These are phyloP conservation scores for Wickerhamomyces sydowiorum DNA, from an alignment of 805 yeast genomes.

Conservation along the genomic window DNA sequence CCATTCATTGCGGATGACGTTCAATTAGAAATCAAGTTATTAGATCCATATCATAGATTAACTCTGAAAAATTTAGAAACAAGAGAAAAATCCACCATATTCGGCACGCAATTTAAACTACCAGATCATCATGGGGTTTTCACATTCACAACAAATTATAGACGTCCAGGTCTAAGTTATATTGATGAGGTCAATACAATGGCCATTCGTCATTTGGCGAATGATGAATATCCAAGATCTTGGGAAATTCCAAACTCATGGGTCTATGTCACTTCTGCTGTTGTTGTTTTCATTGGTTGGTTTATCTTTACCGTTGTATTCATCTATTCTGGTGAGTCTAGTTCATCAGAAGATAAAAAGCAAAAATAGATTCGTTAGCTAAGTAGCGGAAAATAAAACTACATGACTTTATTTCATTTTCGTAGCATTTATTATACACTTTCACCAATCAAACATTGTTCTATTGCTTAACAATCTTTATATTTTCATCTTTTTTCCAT, in stretches of 20 bases:
- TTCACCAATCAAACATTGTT: background rate
- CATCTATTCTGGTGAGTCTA: constrained; percentile 22
- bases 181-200: constrained; percentile 62
- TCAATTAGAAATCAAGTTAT: constrained; percentile 82
- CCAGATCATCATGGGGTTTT: constrained; percentile 99
- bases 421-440: too few species aligned
- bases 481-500: constrained; percentile 38
- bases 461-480: constrained; percentile 27
- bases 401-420: too few species aligned
- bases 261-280: constrained; percentile 77
- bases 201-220: constrained; percentile 89
- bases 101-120: constrained; percentile 50
- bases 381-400: too few species aligned
- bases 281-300: constrained; percentile 71
- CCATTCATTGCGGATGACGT: constrained; percentile 61
- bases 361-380: constrained; percentile 15
- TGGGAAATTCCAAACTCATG: constrained; percentile 92
- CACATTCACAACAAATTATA: constrained; percentile 74
- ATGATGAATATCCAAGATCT: constrained; percentile 89
- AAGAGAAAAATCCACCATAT: constrained; percentile 34
- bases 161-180: constrained; percentile 68
- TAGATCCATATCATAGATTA: constrained; percentile 92
- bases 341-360: constrained; percentile 13
- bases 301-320: constrained; percentile 66
- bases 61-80: constrained; percentile 41